Base-by-base conservation (phyloP, 169 alveolate genomes). In the Eimeria tenella region DNA sequence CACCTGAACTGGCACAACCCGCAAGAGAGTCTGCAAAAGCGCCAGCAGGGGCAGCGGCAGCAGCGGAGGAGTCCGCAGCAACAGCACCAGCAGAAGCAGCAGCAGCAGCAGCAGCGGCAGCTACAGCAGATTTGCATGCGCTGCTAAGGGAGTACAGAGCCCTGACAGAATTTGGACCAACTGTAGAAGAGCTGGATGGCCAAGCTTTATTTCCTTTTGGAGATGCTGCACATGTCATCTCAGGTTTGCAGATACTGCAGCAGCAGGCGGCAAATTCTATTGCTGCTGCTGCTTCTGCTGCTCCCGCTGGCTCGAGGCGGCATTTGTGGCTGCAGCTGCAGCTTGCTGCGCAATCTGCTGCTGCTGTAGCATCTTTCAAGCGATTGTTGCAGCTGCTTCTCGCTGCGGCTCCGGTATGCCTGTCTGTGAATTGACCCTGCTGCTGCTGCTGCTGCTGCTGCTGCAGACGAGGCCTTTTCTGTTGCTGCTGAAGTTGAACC, bases 391-490 rank as follows among this genome's bases (percentile, higher is more conserved):
- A 8, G 63, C 63, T 10, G 63, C 63, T 10, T 56, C 63, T 56
- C 17, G 63, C 63, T 6, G 63, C 63, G 6, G 63, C 63, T 56
- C 63, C 6, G 6, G 6, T 56, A 10, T 56, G 63, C 10, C 10
- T 56, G 17, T 56, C 10, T 10, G 63, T 8, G 17, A 10, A 7
- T 63, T n/a, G 42, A 63, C 8, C 19, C 73, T 63, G 73, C 73
- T 68, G 75, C 75, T 68, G 10, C 75, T 73, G 83, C 83, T 25
- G 83, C 58, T 73, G 83, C 55, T 73, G 83, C 83, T 25, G 23
- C 83, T 73, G 9, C 83, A 70, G 81, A 50, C 19, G 81, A 70
- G 81, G 81, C 56, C 2, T 0, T 31, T 15, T 73, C 75, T 11
- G 58, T 25, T 11, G 58, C 58, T 25, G 55, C 25, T 21, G 56